Evolutionary conservation across 2,329 filamentous ascomycete species (phyloP).

Genomic region (Rugonectria rugulosa): DNA sequence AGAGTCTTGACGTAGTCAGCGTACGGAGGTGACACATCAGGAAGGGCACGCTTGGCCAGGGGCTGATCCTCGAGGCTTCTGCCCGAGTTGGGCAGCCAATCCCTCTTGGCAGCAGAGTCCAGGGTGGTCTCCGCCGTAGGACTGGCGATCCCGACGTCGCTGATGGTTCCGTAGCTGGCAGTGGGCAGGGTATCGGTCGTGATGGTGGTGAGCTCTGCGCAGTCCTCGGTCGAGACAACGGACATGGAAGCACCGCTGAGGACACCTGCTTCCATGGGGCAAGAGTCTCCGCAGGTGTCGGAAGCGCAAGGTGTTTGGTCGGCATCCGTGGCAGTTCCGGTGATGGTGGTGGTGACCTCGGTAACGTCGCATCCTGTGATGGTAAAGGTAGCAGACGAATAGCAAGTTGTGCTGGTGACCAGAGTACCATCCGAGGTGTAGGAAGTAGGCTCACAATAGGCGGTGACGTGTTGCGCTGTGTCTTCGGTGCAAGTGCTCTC

Average conservation of each 20-base stretch:
- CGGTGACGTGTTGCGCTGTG: conserved; percentile 21
- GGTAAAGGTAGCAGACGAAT: conserved; percentile 14
- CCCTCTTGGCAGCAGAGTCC: not conserved
- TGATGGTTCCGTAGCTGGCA: not conserved
- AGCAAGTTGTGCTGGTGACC: conserved; percentile 9
- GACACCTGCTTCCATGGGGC: conserved; percentile 13
- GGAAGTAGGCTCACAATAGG: conserved; percentile 19
- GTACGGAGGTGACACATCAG: conserved; percentile 18
- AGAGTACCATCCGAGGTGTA: conserved; percentile 15
- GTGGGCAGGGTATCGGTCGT: conserved; percentile 24
- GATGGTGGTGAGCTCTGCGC: conserved; percentile 14
- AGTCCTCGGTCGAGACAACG: conserved; percentile 8
- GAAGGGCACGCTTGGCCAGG: conserved; percentile 9
- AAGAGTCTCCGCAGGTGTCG: conserved; percentile 24
- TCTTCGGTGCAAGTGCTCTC: conserved; percentile 21
- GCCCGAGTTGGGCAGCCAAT: not conserved
- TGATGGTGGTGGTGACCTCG: conserved; percentile 23
- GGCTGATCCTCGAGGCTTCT: conserved; percentile 7
- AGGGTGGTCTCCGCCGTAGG: too few relatives aligned
- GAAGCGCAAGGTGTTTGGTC: conserved; percentile 17
- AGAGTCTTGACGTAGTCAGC: conserved; percentile 19
- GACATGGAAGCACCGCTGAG: conserved; percentile 23
- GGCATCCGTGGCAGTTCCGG: not conserved
- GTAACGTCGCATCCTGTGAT: conserved; percentile 22
- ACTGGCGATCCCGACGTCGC: conserved; percentile 10